These are phyloP conservation scores for Xenosphaeropsis pyriputrescens DNA, from an alignment of 2,329 filamentous ascomycete genomes.

Conservation along the genomic window DNA sequence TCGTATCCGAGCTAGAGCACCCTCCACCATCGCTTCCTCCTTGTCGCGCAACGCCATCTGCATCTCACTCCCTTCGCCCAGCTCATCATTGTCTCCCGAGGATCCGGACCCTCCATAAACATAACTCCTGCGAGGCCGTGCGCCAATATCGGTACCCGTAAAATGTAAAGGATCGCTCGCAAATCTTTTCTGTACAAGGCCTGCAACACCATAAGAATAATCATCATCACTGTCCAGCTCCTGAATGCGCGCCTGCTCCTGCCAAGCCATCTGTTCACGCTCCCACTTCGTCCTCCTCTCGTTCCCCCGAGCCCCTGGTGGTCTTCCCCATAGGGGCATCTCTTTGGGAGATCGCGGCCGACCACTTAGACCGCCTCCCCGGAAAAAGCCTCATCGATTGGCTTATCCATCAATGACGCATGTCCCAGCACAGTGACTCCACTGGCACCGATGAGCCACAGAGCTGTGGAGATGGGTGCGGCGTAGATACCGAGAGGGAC, in stretches of 20 bases:
- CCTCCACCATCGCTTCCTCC: constrained; percentile 64
- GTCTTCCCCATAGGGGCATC: constrained; percentile 98
- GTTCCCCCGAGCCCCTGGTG: constrained; percentile 75
- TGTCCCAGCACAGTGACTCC: constrained; percentile 91
- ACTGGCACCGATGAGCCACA: constrained; percentile 93
- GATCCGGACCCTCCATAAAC: constrained; percentile 6
- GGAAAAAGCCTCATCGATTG: constrained; percentile 99
- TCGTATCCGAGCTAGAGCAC: constrained; percentile 67
- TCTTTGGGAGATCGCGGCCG: constrained; percentile 96
- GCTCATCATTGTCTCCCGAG: constrained; percentile 31
- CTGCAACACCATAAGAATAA: constrained; percentile 37
- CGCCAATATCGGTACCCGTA: constrained; percentile 42
- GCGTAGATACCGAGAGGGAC: constrained; percentile 77
- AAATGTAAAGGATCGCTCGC: constrained; percentile 45
- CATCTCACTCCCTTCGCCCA: constrained; percentile 29
- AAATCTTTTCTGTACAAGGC: constrained; percentile 32
- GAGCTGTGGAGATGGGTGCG: constrained; percentile 68
- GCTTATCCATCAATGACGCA: constrained; percentile 92
- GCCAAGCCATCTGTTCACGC: constrained; percentile 32
- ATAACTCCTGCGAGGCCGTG: constrained; percentile 12
- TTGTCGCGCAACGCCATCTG: constrained; percentile 44
- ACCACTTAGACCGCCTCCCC: constrained; percentile 99
- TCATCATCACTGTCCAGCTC: constrained; percentile 50
- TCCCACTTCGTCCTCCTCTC: constrained; percentile 38
- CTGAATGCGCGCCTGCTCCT: constrained; percentile 37